Base-by-base conservation (phyloP, 2,329 filamentous ascomycete genomes). In the Fusarium sp. region DNA sequence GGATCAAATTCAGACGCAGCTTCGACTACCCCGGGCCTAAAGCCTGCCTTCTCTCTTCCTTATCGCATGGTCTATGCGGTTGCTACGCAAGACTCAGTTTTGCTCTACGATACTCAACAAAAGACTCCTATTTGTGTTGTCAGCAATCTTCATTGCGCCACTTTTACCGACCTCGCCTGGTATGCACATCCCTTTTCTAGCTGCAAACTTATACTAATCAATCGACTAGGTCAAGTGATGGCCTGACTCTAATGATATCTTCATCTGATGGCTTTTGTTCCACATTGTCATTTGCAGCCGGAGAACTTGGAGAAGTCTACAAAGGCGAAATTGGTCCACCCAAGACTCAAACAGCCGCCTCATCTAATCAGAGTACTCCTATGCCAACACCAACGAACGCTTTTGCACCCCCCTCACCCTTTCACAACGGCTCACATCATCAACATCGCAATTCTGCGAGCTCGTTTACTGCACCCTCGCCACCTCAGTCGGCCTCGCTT, bases 231-330 rank as follows among this genome's bases (percentile, higher is more conserved):
- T 83, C 84, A 44, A 83, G 77, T 52, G 84, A 87, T 59, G 85
- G 85, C 33, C 73, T 79, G 30, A 84, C 83, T 2, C 83, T 99
- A 22, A 84, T 99, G 49, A 96, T 99, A 82, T 96, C 94, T n/a
- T 99, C 96, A 0, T 97, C 96, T 0, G 96, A 99, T 78, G 96
- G 96, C 0, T 99, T 98, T 82, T 99, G 96, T 78, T 99, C 96
- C 0, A 91, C 92, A 0, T 83, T 99, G 7, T 92, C 94, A 0
- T 99, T 99, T 75, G 80, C 87, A 2, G 83, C 91, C 3, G 92
- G 93, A 10, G 96, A 99, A 78, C 83, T 99, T 2, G 96, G 96
- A 14, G 90, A 95, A 68, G 81, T 89, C 7, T 96, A 96, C 77
- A 90, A 89, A 10, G 90, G 90, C 32, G 89, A 93, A 51, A 77